Evolutionary conservation across 257 asterid species (phyloP), one percentile per base, ranked within the genome.

Genomic region (Solanum peruvianum): DNA sequence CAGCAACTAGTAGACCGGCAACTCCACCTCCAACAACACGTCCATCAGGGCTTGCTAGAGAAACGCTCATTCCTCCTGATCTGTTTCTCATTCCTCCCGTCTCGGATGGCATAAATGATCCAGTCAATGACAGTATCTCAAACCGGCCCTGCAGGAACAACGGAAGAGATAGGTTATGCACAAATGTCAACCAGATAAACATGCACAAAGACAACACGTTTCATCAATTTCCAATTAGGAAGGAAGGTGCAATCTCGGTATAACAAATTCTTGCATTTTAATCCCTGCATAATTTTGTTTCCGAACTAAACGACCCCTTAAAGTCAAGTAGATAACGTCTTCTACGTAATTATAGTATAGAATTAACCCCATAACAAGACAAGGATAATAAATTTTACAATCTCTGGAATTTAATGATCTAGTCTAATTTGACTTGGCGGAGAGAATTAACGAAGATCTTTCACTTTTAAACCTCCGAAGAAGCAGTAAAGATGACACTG

Each of bases 1-100:
- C 98, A 9, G 98, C 99, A 60, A 95, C 98, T 89, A 96, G 91
- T 66, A 95, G 87, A 84, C 99, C 99, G 41, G 98, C 98, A 64
- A 96, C 98, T 58, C 98, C 98, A 67, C 99, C 98, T 0, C 99
- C 99, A 7, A 96, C 92, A 77, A 96, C 98, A 64, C 99, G 98
- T 25, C 99, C 99, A 29, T 96, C 98, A 0, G 99, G 98, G 88
- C 98, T 94, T 60, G 95, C 97, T 90, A 96, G 91, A 56, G 99
- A 96, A 85, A 95, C 98, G 11, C 98, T 96, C 99, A 96, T 96
- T 27, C 99, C 99, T 14, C 99, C 99, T 2, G 98, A 90, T 88
- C 98, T 89, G 89, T 95, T 93, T 88, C 95, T 94, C 90, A 95
- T 94, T 77, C 98, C 98, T 71, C 98, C 98, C 35, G 87, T 92